Evolutionary conservation across 495 filamentous ascomycete species (phyloP), one percentile per base, ranked within the genome.

Genomic region (Neurospora intermedia): DNA sequence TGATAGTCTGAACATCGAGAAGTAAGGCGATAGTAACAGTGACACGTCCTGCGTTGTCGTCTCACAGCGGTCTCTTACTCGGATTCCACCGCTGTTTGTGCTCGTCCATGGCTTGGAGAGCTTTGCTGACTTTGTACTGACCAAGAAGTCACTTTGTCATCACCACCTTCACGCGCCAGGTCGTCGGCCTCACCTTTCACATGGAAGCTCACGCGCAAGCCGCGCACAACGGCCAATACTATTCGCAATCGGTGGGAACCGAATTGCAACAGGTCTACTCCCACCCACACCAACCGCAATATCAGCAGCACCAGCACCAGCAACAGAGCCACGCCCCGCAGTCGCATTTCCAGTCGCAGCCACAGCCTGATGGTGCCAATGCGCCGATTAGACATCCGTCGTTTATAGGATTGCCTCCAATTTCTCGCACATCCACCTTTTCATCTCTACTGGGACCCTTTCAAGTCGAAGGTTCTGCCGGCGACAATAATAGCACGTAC

Each of bases 361-460:
- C 72, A 54, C 74, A 74, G 40, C 75, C 73, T 18, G 23, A 69
- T 23, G 71, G 71, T 23, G 23, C 73, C 35, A 75, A 79, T 72
- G 75, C 66, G 41, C 70, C 78, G 45, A 74, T 78, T 2, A 77
- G 82, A 39, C 75, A 76, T n/a, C 75, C 82, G 8, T 84, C 83
- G 3, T 84, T 83, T 48, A 79, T 81, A 45, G 84, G 83, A 13
- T 76, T 88, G 46, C 87, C 87, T 16, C 85, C 86, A 15, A 86
- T 88, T 73, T 83, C 86, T 62, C 83, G 86, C 16, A 82, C 81
- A 16, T 88, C 87, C 20, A 85, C 85, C 13, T 85, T 87, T 75
- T 81, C 82, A 69, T 72, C 86, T 9, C 76, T 81, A 70, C 75
- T 84, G 46, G 73, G 74, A 35, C 69, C 80, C 27, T 74, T 72